Evolutionary conservation across 2,329 filamentous ascomycete genomes (phyloP).

Genomic region (Botryotinia convoluta): DNA sequence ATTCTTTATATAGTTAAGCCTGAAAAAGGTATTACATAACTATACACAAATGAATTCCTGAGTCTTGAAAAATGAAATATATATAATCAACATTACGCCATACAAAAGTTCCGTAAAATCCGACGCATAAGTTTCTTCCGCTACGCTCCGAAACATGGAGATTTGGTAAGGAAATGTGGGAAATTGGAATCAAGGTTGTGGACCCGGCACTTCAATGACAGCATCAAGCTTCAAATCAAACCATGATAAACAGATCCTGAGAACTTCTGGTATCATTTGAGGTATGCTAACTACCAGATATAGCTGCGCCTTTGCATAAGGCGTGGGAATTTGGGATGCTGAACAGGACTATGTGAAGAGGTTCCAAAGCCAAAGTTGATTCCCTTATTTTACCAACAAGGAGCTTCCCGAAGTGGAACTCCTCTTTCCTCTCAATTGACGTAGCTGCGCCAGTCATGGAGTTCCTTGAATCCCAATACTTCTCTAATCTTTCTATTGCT

Average conservation of each 20-base stretch:
- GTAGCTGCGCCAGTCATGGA: not conserved
- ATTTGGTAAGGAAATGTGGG: not conserved
- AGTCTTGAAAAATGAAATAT: too few relatives aligned
- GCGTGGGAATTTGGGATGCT: not conserved
- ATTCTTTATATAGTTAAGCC: too few relatives aligned
- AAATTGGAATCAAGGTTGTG: not conserved
- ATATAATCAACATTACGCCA: too few relatives aligned
- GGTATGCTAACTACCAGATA: not conserved
- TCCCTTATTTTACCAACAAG: not conserved
- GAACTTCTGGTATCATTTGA: not conserved
- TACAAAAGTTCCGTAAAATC: too few relatives aligned
- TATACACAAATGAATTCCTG: too few relatives aligned
- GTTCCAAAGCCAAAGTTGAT: not conserved
- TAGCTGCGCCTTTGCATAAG: not conserved
- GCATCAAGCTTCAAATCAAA: not conserved
- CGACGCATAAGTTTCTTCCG: too few relatives aligned
- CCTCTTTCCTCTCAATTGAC: not conserved
- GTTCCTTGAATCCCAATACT: not conserved
- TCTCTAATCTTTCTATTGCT: not conserved
- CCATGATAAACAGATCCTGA: not conserved
- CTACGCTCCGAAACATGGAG: too few relatives aligned
- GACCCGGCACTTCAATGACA: not conserved
- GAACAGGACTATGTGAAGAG: not conserved
- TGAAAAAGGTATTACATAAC: too few relatives aligned
- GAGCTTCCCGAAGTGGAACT: fast-evolving